phyloP scores from a whole-genome alignment of 306 rosid species.

The Corylus americana region DNA sequence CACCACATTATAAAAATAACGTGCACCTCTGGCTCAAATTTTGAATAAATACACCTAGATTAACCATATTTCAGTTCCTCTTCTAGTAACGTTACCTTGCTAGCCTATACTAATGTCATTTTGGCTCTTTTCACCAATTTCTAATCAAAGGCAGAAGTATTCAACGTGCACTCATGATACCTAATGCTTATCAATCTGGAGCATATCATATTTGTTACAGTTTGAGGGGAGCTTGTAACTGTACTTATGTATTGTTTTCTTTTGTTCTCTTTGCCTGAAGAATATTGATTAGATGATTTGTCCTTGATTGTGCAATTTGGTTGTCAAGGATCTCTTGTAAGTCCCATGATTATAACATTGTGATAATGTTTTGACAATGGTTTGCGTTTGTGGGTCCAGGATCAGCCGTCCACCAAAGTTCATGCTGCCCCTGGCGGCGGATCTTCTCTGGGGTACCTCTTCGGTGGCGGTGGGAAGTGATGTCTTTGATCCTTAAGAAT shows the following conservation, averaged over 20 bases:
- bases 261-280: background rate
- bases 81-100: background rate
- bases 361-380: background rate
- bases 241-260: background rate
- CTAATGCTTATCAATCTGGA: background rate
- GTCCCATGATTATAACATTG: background rate
- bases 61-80: background rate
- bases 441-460: too few species aligned
- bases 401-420: too few species aligned
- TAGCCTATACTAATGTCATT: background rate
- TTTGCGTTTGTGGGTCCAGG: too few species aligned
- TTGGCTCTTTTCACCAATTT: background rate
- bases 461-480: slow-evolving; percentile 34
- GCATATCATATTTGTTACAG: background rate
- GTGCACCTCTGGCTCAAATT: background rate
- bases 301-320: background rate
- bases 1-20: too few species aligned
- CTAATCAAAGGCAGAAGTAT: background rate
- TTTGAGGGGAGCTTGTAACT: background rate
- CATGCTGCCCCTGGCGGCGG: too few species aligned
- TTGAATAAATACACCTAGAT: background rate
- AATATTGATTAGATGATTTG: background rate
- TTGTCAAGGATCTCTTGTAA: background rate
- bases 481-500: background rate
- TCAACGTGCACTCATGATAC: background rate